These are phyloP conservation scores for Candida smagusa DNA, from an alignment of 1,139 yeast species.

Conservation along the genomic window DNA sequence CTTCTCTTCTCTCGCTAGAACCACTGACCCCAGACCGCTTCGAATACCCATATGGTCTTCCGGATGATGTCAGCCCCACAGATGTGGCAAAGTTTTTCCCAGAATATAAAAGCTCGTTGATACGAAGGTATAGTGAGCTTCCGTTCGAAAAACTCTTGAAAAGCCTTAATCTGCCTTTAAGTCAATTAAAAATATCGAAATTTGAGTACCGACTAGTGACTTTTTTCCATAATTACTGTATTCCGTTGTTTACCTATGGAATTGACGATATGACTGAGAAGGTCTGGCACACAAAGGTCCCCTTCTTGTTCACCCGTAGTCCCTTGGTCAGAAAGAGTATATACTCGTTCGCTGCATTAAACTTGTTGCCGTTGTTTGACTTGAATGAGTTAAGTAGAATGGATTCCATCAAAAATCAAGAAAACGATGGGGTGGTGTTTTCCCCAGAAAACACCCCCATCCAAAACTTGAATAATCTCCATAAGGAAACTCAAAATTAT, in stretches of 20 bases:
- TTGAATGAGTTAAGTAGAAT: constrained; percentile 3
- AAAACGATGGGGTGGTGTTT: constrained; percentile 1
- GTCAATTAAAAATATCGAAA: constrained; percentile 22
- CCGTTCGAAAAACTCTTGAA: constrained; percentile 7
- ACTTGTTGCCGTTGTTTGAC: constrained; percentile 17
- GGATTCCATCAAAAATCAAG: background rate
- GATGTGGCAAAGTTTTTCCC: too few relatives aligned
- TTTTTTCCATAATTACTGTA: constrained; percentile 28
- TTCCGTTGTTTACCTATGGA: constrained; percentile 23
- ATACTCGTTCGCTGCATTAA: constrained; percentile 22
- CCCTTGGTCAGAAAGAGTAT: constrained; percentile 21
- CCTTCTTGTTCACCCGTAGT: constrained; percentile 21
- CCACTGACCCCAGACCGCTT: too few relatives aligned
- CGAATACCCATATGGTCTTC: too few relatives aligned
- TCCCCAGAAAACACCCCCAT: constrained; percentile 1
- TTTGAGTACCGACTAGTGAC: constrained; percentile 30
- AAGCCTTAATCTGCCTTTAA: constrained; percentile 7
- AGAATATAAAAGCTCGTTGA: too few relatives aligned
- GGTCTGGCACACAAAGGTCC: constrained; percentile 28
- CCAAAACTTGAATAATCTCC: constrained; percentile 6
- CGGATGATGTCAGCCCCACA: too few relatives aligned
- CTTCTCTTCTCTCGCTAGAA: too few relatives aligned
- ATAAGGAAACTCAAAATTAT: constrained; percentile 20
- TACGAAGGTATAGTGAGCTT: background rate
- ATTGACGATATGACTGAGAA: constrained; percentile 19